Conservation (phyloP, 2,329 filamentous ascomycete genomes). For the Metarhizium anisopliae region DNA sequence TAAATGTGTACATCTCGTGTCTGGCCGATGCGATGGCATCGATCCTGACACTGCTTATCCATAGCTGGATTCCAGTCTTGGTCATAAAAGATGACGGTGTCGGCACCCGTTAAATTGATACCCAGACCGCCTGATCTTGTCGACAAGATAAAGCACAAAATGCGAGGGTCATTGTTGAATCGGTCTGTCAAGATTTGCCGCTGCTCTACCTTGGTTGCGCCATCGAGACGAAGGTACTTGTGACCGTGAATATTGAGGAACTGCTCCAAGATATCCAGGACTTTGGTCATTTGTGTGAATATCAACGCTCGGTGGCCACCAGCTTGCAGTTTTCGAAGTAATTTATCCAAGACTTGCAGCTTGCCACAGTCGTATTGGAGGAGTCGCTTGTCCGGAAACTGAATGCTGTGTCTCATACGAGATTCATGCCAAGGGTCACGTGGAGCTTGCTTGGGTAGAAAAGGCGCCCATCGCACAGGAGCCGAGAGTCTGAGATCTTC, state of each 20-base stretch:
- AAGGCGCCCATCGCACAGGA: conserved; percentile 46
- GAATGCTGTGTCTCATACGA: conserved; percentile 85
- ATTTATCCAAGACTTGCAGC: conserved; percentile 76
- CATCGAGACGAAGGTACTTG: conserved; percentile 91
- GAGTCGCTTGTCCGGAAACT: conserved; percentile 93
- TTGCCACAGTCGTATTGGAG: conserved; percentile 98
- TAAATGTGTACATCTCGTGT: conserved; percentile 98
- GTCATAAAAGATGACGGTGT: conserved; percentile 98
- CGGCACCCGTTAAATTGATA: conserved; percentile 92
- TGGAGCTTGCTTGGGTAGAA: conserved; percentile 45
- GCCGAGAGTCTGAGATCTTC: conserved; percentile 48
- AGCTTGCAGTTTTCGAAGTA: conserved; percentile 78
- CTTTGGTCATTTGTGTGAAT: conserved; percentile 99
- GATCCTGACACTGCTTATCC: conserved; percentile 98
- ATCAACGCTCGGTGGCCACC: conserved; percentile 91
- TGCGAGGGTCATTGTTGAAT: conserved; percentile 91
- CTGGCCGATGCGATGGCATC: conserved; percentile 94
- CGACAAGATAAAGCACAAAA: conserved; percentile 90
- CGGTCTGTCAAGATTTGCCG: conserved; percentile 91
- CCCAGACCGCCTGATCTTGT: conserved; percentile 89
- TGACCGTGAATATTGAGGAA: conserved; percentile 97
- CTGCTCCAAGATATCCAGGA: conserved; percentile 92
- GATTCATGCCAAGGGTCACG: conserved; percentile 87
- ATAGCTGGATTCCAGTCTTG: conserved; percentile 99
- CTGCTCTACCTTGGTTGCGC: conserved; percentile 92